phyloP scores from a whole-genome alignment of 495 filamentous ascomycete species.

The Podospora didyma region DNA sequence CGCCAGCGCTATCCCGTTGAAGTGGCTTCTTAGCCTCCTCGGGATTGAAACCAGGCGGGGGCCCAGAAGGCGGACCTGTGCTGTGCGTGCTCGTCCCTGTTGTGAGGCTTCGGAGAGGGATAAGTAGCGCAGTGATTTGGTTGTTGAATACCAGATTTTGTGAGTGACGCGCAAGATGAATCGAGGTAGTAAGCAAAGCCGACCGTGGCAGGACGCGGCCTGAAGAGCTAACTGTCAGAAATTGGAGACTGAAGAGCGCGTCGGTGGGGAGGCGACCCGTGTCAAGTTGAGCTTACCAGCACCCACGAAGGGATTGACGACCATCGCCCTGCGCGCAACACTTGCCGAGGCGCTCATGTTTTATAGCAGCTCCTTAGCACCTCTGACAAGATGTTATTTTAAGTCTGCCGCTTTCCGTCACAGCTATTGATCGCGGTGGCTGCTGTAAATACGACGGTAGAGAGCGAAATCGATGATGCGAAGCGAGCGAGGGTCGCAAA shows the following conservation, averaged over 20 bases:
- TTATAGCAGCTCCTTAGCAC: neutral
- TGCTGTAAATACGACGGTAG: neutral
- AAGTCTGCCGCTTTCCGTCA: neutral
- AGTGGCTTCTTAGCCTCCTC: constrained; percentile 88
- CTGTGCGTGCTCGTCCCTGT: constrained; percentile 59
- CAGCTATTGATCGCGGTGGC: neutral
- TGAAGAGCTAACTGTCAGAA: constrained; percentile 19
- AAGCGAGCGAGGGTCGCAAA: neutral
- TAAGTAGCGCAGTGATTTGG: constrained; percentile 60
- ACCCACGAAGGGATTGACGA: constrained; percentile 50
- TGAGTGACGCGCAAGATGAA: constrained; percentile 54
- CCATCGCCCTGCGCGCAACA: constrained; percentile 55
- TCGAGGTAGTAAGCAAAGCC: constrained; percentile 40
- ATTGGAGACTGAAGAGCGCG: constrained; percentile 12
- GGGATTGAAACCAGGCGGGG: constrained; percentile 91
- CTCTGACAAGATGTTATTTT: neutral
- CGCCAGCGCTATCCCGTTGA: constrained; percentile 41
- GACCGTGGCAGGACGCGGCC: constrained; percentile 36
- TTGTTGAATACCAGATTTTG: constrained; percentile 56
- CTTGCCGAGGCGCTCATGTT: constrained; percentile 59
- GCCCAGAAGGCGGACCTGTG: constrained; percentile 51
- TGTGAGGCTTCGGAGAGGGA: constrained; percentile 59
- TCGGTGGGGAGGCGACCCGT: no score
- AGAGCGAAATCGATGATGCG: neutral
- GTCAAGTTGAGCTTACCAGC: constrained; percentile 27